Percentiles rank a stretch among this genome's conserved stretches.
phyloP scores from a whole-genome alignment of 176 grass and related monocot species.

The Rhynchospora pubera region DNA sequence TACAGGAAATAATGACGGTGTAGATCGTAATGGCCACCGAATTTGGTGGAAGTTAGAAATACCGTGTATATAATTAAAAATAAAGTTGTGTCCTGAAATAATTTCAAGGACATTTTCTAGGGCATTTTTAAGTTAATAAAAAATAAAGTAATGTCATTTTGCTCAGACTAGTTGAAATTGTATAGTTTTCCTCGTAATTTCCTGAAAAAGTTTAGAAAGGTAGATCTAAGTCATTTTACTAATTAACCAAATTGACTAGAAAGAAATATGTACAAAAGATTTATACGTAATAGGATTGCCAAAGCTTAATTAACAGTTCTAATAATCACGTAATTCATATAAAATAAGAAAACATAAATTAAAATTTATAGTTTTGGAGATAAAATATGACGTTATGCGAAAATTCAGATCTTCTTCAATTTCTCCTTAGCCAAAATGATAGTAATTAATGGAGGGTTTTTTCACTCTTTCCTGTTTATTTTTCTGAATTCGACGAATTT shows the following conservation, averaged over 20 bases:
- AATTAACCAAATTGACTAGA: not conserved
- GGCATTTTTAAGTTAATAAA: not conserved
- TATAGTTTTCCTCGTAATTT: not conserved
- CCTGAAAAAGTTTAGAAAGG: not conserved
- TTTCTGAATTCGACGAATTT: too few relatives aligned
- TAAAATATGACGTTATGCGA: too few relatives aligned
- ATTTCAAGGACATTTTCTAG: too few relatives aligned
- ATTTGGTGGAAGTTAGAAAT: not conserved
- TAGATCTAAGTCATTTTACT: not conserved
- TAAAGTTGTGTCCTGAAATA: not conserved
- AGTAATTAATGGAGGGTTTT: too few relatives aligned
- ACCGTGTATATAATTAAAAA: not conserved
- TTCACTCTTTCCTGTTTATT: too few relatives aligned
- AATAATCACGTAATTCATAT: too few relatives aligned
- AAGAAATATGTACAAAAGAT: not conserved
- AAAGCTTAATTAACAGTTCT: too few relatives aligned
- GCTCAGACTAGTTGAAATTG: not conserved
- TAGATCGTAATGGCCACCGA: slow-evolving; percentile 1
- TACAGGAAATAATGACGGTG: not conserved
- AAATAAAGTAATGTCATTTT: not conserved
- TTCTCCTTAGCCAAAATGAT: too few relatives aligned
- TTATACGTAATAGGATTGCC: not conserved
- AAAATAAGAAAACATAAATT: too few relatives aligned
- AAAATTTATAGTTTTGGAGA: too few relatives aligned
- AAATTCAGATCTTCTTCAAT: too few relatives aligned